These are phyloP conservation scores for Aspergillus sp. DNA, from an alignment of 2,329 filamentous ascomycete genomes.

Conservation along the genomic window DNA sequence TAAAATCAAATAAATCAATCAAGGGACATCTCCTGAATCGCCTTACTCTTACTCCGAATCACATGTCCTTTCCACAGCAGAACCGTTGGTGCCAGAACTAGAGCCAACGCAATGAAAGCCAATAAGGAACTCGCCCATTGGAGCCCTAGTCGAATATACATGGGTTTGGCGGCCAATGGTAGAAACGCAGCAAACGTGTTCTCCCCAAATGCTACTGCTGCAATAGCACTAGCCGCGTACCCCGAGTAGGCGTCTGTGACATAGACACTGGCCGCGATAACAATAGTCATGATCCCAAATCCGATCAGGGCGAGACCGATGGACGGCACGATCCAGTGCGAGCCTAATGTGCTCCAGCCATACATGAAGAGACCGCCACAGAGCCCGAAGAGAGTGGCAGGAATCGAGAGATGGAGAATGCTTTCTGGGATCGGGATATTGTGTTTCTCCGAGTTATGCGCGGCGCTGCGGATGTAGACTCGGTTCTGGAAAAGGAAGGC, in stretches of 20 bases:
- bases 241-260: neutral
- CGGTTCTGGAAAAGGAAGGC: neutral
- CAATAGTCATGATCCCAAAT: neutral
- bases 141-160: conserved; percentile 1
- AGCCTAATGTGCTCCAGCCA: neutral
- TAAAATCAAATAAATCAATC: neutral
- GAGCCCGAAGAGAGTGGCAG: neutral
- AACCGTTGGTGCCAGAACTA: neutral
- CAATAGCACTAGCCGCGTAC: conserved; percentile 1
- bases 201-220: neutral
- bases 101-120: neutral
- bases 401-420: conserved; percentile 1
- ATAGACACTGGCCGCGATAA: neutral
- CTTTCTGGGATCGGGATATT: neutral
- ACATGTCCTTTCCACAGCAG: neutral
- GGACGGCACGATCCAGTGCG: conserved; percentile 1
- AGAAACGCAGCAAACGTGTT: conserved; percentile 2
- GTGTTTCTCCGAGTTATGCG: neutral
- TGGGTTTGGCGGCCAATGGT: conserved; percentile 1
- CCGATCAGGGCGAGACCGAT: neutral
- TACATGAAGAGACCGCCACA: conserved; percentile 2
- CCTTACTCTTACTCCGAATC: neutral
- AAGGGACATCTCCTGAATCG: conserved; percentile 1
- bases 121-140: conserved; percentile 1
- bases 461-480: neutral